These are phyloP conservation scores for Saccharomyces eubayanus DNA, from an alignment of 805 yeast species.

Conservation along the genomic window DNA sequence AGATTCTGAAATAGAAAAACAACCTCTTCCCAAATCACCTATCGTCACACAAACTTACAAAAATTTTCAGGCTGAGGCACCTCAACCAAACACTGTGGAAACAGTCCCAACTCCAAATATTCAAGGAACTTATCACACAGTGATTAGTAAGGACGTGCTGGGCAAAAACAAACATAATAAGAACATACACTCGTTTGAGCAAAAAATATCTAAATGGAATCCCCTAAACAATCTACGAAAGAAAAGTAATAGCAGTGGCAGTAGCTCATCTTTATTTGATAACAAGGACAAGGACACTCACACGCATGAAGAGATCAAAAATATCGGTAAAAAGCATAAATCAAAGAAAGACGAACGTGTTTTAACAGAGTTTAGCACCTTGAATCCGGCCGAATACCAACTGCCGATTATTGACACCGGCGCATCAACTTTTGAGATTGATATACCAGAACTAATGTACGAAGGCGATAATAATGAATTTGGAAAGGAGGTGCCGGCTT, in stretches of 20 bases:
- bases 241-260: conserved; percentile 15
- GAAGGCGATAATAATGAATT: conserved; percentile 2
- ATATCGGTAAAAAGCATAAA: not conserved
- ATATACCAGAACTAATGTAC: conserved; percentile 10
- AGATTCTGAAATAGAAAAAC: conserved; percentile 1
- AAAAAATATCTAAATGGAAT: conserved; percentile 27
- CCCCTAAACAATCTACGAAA: conserved; percentile 23
- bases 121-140: conserved; percentile 19
- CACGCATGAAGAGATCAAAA: not conserved
- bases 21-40: conserved; percentile 7
- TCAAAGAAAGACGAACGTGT: conserved; percentile 1
- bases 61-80: conserved; percentile 19
- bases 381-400: conserved; percentile 15
- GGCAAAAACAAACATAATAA: conserved; percentile 13
- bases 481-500: not conserved
- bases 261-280: conserved; percentile 2
- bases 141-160: conserved; percentile 18
- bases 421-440: conserved; percentile 14
- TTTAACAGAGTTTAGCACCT: conserved; percentile 9
- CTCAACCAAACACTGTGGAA: conserved; percentile 3
- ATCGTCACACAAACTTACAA: conserved; percentile 21
- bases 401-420: conserved; percentile 22
- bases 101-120: conserved; percentile 2
- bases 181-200: conserved; percentile 18
- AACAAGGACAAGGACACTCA: not conserved